Conservation (phyloP, 176 grass and related monocot genomes). For the Thalia dealbata region DNA sequence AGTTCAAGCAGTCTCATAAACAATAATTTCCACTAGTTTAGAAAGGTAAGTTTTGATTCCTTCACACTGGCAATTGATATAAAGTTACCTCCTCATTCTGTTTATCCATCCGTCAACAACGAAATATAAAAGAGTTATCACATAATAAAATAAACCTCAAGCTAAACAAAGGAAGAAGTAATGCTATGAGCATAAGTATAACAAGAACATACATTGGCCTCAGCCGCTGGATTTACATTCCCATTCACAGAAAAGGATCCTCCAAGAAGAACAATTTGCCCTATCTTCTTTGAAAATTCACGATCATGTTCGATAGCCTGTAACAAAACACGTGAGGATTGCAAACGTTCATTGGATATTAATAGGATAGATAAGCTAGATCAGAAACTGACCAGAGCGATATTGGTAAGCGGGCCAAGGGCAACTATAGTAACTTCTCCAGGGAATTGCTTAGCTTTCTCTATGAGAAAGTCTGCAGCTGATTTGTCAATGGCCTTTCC, state of each 20-base stretch:
- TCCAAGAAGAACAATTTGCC: constrained; percentile 83
- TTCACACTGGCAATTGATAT: too few relatives aligned
- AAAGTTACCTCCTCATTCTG: background rate
- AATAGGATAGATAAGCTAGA: constrained; percentile 14
- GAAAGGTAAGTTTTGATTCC: background rate
- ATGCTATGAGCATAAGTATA: background rate
- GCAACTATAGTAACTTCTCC: constrained; percentile 67
- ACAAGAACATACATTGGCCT: constrained; percentile 66
- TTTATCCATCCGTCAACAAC: background rate
- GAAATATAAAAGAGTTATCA: background rate
- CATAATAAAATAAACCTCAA: background rate
- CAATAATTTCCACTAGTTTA: background rate
- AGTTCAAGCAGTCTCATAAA: background rate
- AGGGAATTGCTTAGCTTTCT: constrained; percentile 61
- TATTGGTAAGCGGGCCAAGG: constrained; percentile 82
- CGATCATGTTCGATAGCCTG: constrained; percentile 78
- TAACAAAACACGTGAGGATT: constrained; percentile 8
- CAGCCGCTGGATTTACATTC: constrained; percentile 92
- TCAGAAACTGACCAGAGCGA: constrained; percentile 53
- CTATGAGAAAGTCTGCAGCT: constrained; percentile 59
- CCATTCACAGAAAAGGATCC: constrained; percentile 88
- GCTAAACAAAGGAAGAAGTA: background rate
- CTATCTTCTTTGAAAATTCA: constrained; percentile 65
- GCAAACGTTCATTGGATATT: background rate
- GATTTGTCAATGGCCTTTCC: constrained; percentile 45